Percentiles rank a stretch among this genome's conserved stretches.
Evolutionary conservation across 2,329 filamentous ascomycete genomes (phyloP).

Genomic region (Pseudopithomyces maydicus): DNA sequence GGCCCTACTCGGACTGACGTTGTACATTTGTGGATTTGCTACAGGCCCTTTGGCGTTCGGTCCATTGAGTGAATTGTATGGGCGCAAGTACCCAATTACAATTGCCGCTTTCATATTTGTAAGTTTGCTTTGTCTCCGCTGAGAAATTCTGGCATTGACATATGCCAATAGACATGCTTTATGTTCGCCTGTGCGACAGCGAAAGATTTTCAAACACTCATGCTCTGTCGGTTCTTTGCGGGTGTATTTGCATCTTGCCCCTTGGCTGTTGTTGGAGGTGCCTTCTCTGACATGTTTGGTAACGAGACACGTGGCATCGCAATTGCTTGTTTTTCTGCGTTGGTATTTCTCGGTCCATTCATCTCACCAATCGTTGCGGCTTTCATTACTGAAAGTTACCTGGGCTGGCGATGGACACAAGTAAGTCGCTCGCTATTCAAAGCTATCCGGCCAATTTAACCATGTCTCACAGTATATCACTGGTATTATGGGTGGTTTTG

Average conservation of each 20-base stretch:
- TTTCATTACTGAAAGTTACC: neutral
- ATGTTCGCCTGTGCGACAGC: neutral
- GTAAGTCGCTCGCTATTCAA: neutral
- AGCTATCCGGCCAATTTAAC: neutral
- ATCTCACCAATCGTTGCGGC: neutral
- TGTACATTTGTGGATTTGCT: neutral
- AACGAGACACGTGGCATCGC: neutral
- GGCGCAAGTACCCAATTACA: neutral
- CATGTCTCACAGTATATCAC: neutral
- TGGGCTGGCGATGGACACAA: neutral
- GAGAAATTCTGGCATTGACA: neutral
- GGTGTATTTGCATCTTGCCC: neutral
- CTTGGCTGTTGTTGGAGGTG: neutral
- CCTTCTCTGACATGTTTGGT: neutral
- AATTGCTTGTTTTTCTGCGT: neutral
- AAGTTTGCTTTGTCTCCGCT: neutral
- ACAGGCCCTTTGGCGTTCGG: neutral
- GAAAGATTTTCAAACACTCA: neutral
- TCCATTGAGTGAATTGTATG: neutral
- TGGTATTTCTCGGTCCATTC: neutral
- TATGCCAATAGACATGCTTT: neutral
- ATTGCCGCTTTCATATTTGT: neutral
- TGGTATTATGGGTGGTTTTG: neutral
- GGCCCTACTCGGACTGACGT: neutral
- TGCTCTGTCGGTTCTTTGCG: neutral